Conservation (phyloP, 2,329 filamentous ascomycete genomes). For the Trematosphaeria pertusa region DNA sequence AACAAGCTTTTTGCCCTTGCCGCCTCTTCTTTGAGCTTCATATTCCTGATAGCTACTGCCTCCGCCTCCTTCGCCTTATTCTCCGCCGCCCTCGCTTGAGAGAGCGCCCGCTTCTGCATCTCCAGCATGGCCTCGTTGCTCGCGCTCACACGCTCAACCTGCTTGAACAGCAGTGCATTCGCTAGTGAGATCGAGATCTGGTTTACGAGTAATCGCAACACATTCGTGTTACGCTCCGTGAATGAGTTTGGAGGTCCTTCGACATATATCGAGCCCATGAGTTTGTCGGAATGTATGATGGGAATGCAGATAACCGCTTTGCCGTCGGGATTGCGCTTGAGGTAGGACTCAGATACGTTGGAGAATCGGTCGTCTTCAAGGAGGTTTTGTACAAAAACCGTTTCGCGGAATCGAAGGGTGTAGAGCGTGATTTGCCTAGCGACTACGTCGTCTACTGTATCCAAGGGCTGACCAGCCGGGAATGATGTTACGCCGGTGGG, state of each 20-base stretch:
- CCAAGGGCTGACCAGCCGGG: slow-evolving; percentile 69
- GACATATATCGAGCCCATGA: slow-evolving; percentile 77
- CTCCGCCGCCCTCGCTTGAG: slow-evolving; percentile 75
- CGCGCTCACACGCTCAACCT: slow-evolving; percentile 77
- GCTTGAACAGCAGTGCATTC: slow-evolving; percentile 69
- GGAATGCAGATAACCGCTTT: slow-evolving; percentile 82
- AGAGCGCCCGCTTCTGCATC: slow-evolving; percentile 75
- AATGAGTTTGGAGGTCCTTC: slow-evolving; percentile 80
- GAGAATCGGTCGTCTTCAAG: slow-evolving; percentile 79
- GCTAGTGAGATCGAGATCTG: slow-evolving; percentile 73
- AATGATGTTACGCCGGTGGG: slow-evolving; percentile 67
- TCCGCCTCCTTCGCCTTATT: slow-evolving; percentile 79
- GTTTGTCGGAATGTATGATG: slow-evolving; percentile 74
- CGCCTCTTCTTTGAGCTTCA: slow-evolving; percentile 82
- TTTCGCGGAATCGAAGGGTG: slow-evolving; percentile 76
- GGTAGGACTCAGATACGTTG: slow-evolving; percentile 74
- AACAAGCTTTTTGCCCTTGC: slow-evolving; percentile 85
- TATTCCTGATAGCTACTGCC: slow-evolving; percentile 77
- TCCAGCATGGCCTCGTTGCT: slow-evolving; percentile 80
- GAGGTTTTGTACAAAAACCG: slow-evolving; percentile 76
- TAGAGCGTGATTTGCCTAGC: slow-evolving; percentile 79
- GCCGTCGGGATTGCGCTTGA: slow-evolving; percentile 71
- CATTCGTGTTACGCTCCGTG: slow-evolving; percentile 68
- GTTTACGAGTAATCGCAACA: slow-evolving; percentile 73
- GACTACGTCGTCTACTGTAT: slow-evolving; percentile 69